These are phyloP conservation scores for Nannochloropsis salina DNA, from an alignment of 108 stramenopile species.

Conservation along the genomic window DNA sequence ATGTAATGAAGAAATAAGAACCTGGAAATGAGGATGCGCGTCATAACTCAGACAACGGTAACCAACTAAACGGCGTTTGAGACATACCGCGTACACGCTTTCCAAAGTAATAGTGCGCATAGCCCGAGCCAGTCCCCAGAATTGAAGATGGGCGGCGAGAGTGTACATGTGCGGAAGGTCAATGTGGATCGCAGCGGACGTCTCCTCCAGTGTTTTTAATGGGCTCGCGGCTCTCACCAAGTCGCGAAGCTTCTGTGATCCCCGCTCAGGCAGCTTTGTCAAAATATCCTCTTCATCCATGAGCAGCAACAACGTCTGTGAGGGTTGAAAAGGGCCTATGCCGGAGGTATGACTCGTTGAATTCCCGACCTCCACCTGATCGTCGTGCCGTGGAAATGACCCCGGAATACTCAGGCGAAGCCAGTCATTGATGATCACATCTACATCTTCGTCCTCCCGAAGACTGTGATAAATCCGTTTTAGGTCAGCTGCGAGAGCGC, in stretches of 20 bases:
- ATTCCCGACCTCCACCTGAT: background rate
- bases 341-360: background rate
- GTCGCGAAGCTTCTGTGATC: background rate
- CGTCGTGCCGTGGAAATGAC: background rate
- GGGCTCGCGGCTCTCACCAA: background rate
- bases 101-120: background rate
- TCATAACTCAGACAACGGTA: background rate
- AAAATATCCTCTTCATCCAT: background rate
- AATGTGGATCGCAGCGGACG: background rate
- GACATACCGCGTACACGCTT: background rate
- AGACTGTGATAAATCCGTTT: background rate
- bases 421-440: background rate
- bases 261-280: background rate
- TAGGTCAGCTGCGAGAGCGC: background rate
- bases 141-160: background rate
- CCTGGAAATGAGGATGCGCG: background rate
- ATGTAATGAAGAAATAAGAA: background rate
- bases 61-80: too few species aligned
- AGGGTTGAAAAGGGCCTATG: background rate
- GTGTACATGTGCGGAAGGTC: background rate
- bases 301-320: background rate
- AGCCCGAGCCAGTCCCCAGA: background rate
- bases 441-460: background rate
- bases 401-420: background rate
- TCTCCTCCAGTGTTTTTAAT: slow-evolving; percentile 1